Conservation (phyloP, 306 rosid species). For the Citrullus mucosospermus region DNA sequence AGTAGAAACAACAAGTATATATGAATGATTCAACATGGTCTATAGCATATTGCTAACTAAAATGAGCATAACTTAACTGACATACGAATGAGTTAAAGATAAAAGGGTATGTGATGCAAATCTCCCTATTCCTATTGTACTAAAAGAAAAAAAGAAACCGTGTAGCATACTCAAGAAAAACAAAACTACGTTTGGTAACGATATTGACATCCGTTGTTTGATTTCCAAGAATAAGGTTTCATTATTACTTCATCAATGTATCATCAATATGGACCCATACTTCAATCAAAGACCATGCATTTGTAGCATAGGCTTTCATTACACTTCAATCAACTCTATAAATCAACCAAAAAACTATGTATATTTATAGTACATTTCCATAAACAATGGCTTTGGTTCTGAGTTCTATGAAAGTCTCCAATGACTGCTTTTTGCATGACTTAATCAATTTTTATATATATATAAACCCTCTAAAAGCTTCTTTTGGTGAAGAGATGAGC, state of each 20-base stretch:
- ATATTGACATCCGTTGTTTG: neutral
- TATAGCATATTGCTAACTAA: too few relatives aligned
- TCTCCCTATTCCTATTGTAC: too few relatives aligned
- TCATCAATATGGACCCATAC: neutral
- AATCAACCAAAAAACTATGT: neutral
- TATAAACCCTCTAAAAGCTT: neutral
- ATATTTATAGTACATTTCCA: neutral
- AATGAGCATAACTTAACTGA: too few relatives aligned
- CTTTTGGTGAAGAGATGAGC: neutral
- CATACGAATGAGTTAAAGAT: too few relatives aligned
- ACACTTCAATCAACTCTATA: neutral
- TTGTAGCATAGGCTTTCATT: neutral
- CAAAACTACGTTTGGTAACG: neutral
- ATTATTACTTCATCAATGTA: neutral
- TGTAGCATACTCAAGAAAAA: neutral
- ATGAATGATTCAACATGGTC: too few relatives aligned
- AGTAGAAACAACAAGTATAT: too few relatives aligned
- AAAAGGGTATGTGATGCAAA: too few relatives aligned
- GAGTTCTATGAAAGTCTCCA: too few relatives aligned
- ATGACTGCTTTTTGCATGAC: neutral
- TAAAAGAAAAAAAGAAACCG: too few relatives aligned
- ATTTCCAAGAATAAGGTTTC: neutral
- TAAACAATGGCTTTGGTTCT: neutral
- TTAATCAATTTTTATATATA: neutral
- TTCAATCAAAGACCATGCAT: conserved; percentile 1